Evolutionary conservation across 176 grass and related monocot genomes (phyloP), one percentile per base, ranked within the genome.

Genomic region (Juncus effusus): DNA sequence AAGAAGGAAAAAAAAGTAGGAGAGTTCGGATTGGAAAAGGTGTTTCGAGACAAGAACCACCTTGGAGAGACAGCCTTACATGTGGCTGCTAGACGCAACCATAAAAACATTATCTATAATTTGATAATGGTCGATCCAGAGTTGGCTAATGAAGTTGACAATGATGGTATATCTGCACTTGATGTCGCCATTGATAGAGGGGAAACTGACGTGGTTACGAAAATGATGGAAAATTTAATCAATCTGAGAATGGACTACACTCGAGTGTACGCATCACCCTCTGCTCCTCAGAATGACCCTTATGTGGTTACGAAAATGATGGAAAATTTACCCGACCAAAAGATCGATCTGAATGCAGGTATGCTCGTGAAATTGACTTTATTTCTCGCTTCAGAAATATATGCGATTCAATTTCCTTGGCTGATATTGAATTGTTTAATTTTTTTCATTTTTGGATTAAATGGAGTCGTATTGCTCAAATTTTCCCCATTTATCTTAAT

Each of bases 21-120:
- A 42, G 49, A 62, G 3, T 2, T 13, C 16, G 28, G 16, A 44
- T 2, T 56, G 51, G 6, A 38, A 4, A 0, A 3, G 5, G 10
- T 82, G 35, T 36, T 62, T 3, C n/a, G 15, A 9, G 44, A 42
- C 38, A 57, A 0, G 38, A 75, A 81, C 40, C 4, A 35, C 9
- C 13, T n/a, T 3, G 78, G 78, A 3, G 60, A 75, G 19, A 75
- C 78, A 0, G 71, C 63, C 39, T 40, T 81, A 4, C 71, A 75
- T 15, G 54, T 60, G 28, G 78, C 71, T 0, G 54, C 49, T 3
- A 15, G 13, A 4, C 36, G 41, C 10, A 41, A 54, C 37, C 62
- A 63, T 40, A 9, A 1, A 9, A 11, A 4, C 1, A 6, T 55
- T 4, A 62, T 56, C 8, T 13, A 13, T 2, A 7, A 47, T 9